Evolutionary conservation across 345 rosid genomes (phyloP), one percentile per base, ranked within the genome.

Genomic region (Dipteronia sinensis): DNA sequence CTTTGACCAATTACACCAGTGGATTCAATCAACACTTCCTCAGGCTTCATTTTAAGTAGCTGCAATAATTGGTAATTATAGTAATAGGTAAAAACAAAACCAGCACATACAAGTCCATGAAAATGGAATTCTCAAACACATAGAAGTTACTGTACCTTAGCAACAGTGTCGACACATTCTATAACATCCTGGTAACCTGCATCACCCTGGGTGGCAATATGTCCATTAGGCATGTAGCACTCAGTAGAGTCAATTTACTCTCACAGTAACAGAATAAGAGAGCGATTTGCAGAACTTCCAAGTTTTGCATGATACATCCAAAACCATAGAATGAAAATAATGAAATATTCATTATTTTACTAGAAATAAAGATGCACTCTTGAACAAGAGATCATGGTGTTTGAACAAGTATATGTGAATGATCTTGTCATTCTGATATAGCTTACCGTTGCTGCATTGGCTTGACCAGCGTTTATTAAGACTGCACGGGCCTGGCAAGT

Each of bases 391-490:
- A 29, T 73, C 40, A 13, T 17, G 53, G 56, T 22, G 31, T 53
- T 7, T 22, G 17, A 29, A 75, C 20, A 46, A 74, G 69, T 68
- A 81, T 27, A 67, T 29, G 15, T 23, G 25, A 73, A 77, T 55
- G 13, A 77, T 77, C 42, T 73, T 6, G 71, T 65, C 40, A 64
- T 23, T 55, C 49, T 46, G 38, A 78, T 25, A 80, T 29, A 49
- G 76, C 90, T 88, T 89, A 96, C 99, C 69, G 98, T 96, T 73
- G 98, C 99, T 71, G 99, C 99, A 90, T 96, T 96, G 72, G 99
- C 99, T 76, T 96, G 99, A 74, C 99, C 99, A 23, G 98, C 99
- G 82, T 96, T 94, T 86, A 96, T 88, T 80, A 96, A 81, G 76
- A 96, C 97, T 10, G 97, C 98, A 70, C 97, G 97, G 38, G 94